phyloP scores from a whole-genome alignment of 352 stramenopile species.

The Phytophthora foliorum region DNA sequence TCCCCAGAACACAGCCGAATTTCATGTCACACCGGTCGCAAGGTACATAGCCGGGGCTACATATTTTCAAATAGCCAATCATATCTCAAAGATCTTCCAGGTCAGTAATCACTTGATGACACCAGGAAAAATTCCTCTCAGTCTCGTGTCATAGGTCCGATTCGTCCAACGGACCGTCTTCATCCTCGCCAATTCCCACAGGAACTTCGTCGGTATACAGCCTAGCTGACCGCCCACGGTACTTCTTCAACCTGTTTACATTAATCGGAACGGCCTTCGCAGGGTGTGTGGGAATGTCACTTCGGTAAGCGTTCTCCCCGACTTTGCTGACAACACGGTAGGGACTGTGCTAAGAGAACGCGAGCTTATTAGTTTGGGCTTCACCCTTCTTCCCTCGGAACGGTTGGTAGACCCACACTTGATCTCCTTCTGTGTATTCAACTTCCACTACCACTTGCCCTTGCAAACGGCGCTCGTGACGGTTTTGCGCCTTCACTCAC shows the following conservation, averaged over 20 bases:
- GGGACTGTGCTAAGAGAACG: background rate
- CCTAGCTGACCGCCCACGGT: background rate
- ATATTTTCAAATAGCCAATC: too few species aligned
- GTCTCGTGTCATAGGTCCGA: too few species aligned
- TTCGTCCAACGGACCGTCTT: background rate
- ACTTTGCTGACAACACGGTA: background rate
- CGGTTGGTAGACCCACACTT: background rate
- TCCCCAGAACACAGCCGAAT: too few species aligned
- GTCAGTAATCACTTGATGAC: too few species aligned
- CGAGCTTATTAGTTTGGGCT: background rate
- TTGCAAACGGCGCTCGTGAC: background rate
- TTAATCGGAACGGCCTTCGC: background rate
- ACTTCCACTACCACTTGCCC: background rate
- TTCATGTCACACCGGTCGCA: too few species aligned
- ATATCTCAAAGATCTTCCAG: too few species aligned
- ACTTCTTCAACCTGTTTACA: constrained; percentile 14
- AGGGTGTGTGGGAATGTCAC: background rate
- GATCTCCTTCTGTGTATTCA: background rate
- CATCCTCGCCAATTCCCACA: background rate
- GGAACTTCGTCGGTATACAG: background rate
- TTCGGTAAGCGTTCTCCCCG: background rate
- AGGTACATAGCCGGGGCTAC: too few species aligned
- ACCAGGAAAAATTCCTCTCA: too few species aligned
- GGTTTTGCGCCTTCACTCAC: constrained; percentile 9
- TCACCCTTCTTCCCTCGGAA: background rate